Evolutionary conservation across 441 rosid genomes (phyloP).

Genomic region (Geranium incanum): DNA sequence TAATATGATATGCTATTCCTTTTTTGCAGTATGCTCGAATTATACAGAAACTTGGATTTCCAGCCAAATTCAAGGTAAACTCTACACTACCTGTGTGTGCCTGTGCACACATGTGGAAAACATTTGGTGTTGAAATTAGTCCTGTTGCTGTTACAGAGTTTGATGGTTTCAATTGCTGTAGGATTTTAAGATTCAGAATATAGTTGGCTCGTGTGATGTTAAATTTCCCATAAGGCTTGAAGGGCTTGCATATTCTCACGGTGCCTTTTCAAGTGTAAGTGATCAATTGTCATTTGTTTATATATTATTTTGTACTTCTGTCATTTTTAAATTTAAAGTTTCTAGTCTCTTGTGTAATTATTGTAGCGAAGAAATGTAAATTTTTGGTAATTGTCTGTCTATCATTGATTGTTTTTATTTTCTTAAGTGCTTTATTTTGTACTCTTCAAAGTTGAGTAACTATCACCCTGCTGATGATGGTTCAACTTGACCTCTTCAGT

Average conservation of each 20-base stretch:
- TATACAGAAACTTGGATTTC: conserved; percentile 69
- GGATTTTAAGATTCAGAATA: conserved; percentile 77
- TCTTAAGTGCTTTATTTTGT: not conserved
- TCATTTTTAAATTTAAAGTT: too few relatives aligned
- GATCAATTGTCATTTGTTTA: not conserved
- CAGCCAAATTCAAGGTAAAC: conserved; percentile 73
- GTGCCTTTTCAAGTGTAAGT: conserved; percentile 68
- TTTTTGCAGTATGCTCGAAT: conserved; percentile 60
- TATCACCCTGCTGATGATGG: not conserved
- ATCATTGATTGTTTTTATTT: too few relatives aligned
- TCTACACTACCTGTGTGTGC: not conserved
- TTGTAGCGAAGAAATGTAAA: too few relatives aligned
- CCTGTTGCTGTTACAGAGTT: too few relatives aligned
- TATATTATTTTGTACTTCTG: not conserved
- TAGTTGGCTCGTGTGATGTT: conserved; percentile 27
- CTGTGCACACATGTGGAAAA: not conserved
- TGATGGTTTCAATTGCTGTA: conserved; percentile 15
- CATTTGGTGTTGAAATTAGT: not conserved
- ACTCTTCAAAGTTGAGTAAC: not conserved
- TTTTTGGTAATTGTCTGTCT: too few relatives aligned
- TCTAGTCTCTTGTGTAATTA: too few relatives aligned
- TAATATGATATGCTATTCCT: not conserved
- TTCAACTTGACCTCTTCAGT: conserved; percentile 30
- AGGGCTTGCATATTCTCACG: conserved; percentile 69
- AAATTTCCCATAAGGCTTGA: conserved; percentile 71